Evolutionary conservation across 805 yeast species (phyloP), one percentile per base, ranked within the genome.

Genomic region (Millerozyma acaciae): DNA sequence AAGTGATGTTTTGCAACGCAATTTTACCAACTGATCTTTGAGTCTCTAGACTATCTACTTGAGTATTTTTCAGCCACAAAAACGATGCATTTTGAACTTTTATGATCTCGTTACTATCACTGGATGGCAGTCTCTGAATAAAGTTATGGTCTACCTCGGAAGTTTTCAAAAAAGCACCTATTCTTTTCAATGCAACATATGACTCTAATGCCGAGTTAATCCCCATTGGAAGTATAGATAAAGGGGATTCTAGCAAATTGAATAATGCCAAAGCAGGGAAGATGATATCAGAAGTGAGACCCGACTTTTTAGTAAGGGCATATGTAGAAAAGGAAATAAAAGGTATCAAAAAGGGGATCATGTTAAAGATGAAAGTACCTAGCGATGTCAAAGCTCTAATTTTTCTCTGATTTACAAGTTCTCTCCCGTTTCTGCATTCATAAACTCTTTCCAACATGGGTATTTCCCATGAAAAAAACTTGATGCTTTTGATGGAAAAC

Each of bases 261-360:
- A 81, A 75, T 33, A 80, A 57, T 1, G 85, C 60, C 38, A 81
- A 61, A 2, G 85, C 77, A 9, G 88, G 87, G 53, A 80, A 80
- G 5, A 79, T 80, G 38, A 80, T 67, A 27, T 80, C 84, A 8
- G 87, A 78, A 5, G 84, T 70, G 44, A 81, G 60, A 1, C 84
- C 82, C 7, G 46, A 48, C 3, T 60, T 53, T 16, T 69, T 63
- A 13, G 64, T 55, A 8, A 66, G 38, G 4, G 80, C 73, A 52
- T 71, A 81, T 1, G 73, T 50, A 1, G 76, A 68, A 57, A 80
- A 80, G 1, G 82, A 70, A 4, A 76, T 65, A 45, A 80, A 75
- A 2, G 83, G 73, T 4, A 81, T 84, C 47, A 78, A 56, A 40
- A 79, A 69, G 6, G 87, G 86, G 28, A 78, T 78, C 44, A 77